Base-by-base conservation (phyloP, 208 protist species). In the Jaenimonas drosophilae region DNA sequence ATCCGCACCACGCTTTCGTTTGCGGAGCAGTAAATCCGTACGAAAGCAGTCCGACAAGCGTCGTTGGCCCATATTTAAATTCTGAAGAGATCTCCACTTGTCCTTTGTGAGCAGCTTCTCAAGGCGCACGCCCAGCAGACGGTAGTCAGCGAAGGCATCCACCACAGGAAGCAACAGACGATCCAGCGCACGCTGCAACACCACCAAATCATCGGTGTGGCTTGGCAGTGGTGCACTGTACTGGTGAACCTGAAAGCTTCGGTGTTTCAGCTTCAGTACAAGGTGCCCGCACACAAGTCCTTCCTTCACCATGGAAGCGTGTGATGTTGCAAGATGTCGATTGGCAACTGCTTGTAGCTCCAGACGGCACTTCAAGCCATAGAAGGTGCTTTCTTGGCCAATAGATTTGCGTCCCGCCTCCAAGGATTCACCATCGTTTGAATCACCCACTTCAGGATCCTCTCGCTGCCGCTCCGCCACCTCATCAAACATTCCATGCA, bases 251-350 rank as follows among this genome's bases (percentile, higher is more conserved):
- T 69, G 70, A 49, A 88, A 93, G 21, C 31, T 75, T 43, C 34
- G 52, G 48, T 67, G 56, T 58, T 88, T 88, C 29, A 87, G 54
- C 57, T 86, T 89, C 9, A 93, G 51, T 28, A 81, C 74, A 16
- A 93, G 50, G 36, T 88, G 77, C 17, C 59, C 48, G 6, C 55
- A 64, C n/a, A 86, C 34, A 9, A 87, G 47, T 7, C 26, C 63
- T 25, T 80, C 38, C 26, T 58, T 30, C 0, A 50, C 24, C 37
- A 93, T 42, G 11, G 29, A 37, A 12, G 51, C 32, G 26, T 76
- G 60, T 2, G 57, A 49, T 16, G 47, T 19, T 7, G 47, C 30
- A 3, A 93, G 43, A 36, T 70, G 70, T 12, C 57, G 39, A 7
- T 60, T 32, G 3, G 72, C 69, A 11, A 93, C 54, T 21, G 34